A percentile compares a stretch with the other conserved stretches of the same genome.
phyloP scores from a whole-genome alignment of 2,329 filamentous ascomycete species.

The Lasiodiplodia sp. region DNA sequence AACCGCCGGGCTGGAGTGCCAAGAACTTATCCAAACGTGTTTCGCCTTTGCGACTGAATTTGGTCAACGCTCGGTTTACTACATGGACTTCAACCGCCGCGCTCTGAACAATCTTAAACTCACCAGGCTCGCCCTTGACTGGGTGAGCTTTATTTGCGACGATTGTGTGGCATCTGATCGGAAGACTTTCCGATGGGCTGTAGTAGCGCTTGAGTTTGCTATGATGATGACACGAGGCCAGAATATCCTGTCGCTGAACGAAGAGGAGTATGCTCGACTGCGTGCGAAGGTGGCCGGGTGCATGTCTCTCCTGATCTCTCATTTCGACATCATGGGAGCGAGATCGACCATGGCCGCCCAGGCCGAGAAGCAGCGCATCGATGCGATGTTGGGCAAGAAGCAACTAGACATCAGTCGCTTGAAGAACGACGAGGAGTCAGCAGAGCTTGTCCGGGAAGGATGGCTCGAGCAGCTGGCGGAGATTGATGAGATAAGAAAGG shows the following conservation, averaged over 20 bases:
- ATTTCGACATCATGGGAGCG: conserved; percentile 99
- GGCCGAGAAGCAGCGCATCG: conserved; percentile 87
- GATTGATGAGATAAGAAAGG: conserved; percentile 79
- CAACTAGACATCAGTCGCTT: conserved; percentile 78
- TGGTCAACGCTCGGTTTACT: conserved; percentile 89
- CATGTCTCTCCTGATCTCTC: conserved; percentile 96
- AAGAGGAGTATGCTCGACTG: conserved; percentile 83
- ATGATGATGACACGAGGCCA: conserved; percentile 97
- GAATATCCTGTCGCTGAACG: conserved; percentile 88
- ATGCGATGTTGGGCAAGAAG: conserved; percentile 78
- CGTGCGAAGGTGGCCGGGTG: conserved; percentile 92
- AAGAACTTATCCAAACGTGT: conserved; percentile 96
- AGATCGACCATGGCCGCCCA: conserved; percentile 92
- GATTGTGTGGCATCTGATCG: conserved; percentile 94
- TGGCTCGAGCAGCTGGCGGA: conserved; percentile 75
- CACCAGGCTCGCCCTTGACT: conserved; percentile 90
- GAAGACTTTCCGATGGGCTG: conserved; percentile 97
- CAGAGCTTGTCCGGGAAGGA: conserved; percentile 74
- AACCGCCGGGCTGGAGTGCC: conserved; percentile 82
- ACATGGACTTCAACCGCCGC: conserved; percentile 93
- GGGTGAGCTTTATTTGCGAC: conserved; percentile 97
- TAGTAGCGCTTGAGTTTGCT: conserved; percentile 91
- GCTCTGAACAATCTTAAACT: conserved; percentile 98
- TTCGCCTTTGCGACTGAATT: conserved; percentile 99
- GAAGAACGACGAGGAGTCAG: conserved; percentile 85